Percentiles rank a stretch among this genome's conserved stretches.
These are phyloP conservation scores for Rhodamnia argentea DNA, from an alignment of 345 rosid genomes.

Conservation along the genomic window DNA sequence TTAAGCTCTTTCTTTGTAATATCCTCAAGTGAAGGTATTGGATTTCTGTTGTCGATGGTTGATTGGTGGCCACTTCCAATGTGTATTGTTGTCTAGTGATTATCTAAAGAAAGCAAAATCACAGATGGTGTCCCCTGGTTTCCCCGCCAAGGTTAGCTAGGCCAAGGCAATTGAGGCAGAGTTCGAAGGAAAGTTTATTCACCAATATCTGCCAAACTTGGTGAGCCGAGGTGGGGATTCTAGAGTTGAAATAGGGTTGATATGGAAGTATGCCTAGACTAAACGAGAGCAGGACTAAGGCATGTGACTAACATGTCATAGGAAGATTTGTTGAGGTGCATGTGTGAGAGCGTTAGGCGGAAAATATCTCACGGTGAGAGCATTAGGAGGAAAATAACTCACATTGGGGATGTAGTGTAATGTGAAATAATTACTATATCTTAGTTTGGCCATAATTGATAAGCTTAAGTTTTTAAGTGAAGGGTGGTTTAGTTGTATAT, in stretches of 20 bases:
- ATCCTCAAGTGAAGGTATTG: neutral
- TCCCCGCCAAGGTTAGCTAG: neutral
- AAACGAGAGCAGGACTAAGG: neutral
- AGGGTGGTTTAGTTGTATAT: too few species aligned
- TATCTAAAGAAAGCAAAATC: neutral
- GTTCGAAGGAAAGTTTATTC: neutral
- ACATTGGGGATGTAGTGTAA: neutral
- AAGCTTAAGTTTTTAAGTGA: neutral
- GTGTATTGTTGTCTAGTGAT: neutral
- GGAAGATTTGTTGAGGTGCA: neutral
- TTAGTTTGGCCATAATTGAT: neutral
- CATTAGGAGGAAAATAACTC: neutral
- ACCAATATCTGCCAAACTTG: neutral
- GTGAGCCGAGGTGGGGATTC: neutral
- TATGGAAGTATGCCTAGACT: neutral
- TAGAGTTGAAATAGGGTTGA: neutral
- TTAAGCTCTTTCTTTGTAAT: neutral
- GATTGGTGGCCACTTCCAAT: neutral
- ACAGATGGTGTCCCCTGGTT: neutral
- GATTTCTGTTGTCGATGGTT: neutral
- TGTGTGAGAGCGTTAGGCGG: neutral
- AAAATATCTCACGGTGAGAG: neutral
- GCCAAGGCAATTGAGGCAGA: neutral
- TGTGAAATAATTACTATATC: too few species aligned
- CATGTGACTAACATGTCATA: neutral